These are phyloP conservation scores for Bipolaris oryzae DNA, from an alignment of 2,329 filamentous ascomycete genomes.

Conservation along the genomic window DNA sequence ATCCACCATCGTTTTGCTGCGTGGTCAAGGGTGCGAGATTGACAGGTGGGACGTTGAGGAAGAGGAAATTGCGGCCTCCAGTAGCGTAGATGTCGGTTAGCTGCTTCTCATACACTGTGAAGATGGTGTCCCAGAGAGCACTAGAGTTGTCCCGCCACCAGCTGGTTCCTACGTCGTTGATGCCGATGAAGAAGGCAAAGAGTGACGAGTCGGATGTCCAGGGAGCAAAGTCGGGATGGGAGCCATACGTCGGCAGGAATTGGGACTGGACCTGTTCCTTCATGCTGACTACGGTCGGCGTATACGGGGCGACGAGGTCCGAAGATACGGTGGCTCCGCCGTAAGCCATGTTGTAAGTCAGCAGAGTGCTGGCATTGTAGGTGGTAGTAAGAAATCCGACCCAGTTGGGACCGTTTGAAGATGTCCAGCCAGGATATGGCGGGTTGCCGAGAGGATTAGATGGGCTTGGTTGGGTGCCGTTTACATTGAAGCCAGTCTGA, in stretches of 20 bases:
- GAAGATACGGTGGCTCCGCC: conserved; percentile 53
- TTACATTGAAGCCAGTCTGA: conserved; percentile 63
- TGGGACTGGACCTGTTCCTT: conserved; percentile 57
- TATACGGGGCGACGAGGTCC: conserved; percentile 56
- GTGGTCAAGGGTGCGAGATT: conserved; percentile 60
- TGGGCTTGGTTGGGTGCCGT: conserved; percentile 57
- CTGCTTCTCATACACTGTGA: conserved; percentile 46
- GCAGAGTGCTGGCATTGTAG: conserved; percentile 51
- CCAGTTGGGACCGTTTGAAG: conserved; percentile 60
- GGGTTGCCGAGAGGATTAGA: conserved; percentile 68
- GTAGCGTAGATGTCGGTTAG: conserved; percentile 52
- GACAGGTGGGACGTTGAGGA: conserved; percentile 55
- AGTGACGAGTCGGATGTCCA: conserved; percentile 56
- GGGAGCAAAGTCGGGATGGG: conserved; percentile 38
- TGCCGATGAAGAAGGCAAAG: conserved; percentile 61
- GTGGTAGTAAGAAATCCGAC: conserved; percentile 54
- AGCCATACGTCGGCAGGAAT: conserved; percentile 53
- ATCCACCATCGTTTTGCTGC: conserved; percentile 42
- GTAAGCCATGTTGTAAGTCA: conserved; percentile 60
- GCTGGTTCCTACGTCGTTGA: conserved; percentile 62
- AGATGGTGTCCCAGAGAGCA: conserved; percentile 42
- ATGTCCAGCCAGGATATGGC: conserved; percentile 53
- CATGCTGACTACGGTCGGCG: conserved; percentile 56
- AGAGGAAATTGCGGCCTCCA: conserved; percentile 58
- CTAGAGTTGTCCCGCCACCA: conserved; percentile 51